A percentile compares a stretch with the other conserved stretches of the same genome.
Conservation (phyloP, 1,139 yeast genomes). For the Groenewaldozyma auringiensis region DNA sequence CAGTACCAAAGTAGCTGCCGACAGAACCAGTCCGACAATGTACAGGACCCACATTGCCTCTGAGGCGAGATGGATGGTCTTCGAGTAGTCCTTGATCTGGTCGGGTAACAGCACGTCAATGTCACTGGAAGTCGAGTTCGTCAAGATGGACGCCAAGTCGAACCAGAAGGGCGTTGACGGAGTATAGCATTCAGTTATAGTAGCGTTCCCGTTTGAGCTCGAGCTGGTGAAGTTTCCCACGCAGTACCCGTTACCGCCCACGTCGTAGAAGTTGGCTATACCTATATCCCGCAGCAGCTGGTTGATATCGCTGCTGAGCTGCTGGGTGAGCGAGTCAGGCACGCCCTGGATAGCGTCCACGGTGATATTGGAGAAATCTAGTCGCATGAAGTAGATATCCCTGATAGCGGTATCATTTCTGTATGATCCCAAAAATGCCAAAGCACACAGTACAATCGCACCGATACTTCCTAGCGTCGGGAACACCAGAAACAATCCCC, state of each 20-base stretch:
- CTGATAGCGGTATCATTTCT: conserved; percentile 31
- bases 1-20: conserved; percentile 36
- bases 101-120: conserved; percentile 29
- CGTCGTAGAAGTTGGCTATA: conserved; percentile 51
- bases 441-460: conserved; percentile 33
- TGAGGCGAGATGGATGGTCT: conserved; percentile 35
- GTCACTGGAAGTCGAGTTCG: conserved; percentile 34
- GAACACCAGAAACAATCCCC: conserved; percentile 30
- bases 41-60: conserved; percentile 42
- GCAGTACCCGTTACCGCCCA: conserved; percentile 73
- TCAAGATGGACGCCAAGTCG: conserved; percentile 46
- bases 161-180: conserved; percentile 50
- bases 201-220: conserved; percentile 20
- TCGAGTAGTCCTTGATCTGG: conserved; percentile 29
- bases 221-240: conserved; percentile 35
- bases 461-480: conserved; percentile 36
- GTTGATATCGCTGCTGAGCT: conserved; percentile 14
- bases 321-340: conserved; percentile 13
- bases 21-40: conserved; percentile 37
- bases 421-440: conserved; percentile 38
- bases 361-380: conserved; percentile 32
- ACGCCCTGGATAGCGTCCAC: conserved; percentile 16
- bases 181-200: conserved; percentile 33
- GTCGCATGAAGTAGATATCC: conserved; percentile 37
- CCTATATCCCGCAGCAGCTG: conserved; percentile 36